These are phyloP conservation scores for Panaeolus cyanescens DNA, from an alignment of 768 basidiomycete genomes.

Conservation along the genomic window DNA sequence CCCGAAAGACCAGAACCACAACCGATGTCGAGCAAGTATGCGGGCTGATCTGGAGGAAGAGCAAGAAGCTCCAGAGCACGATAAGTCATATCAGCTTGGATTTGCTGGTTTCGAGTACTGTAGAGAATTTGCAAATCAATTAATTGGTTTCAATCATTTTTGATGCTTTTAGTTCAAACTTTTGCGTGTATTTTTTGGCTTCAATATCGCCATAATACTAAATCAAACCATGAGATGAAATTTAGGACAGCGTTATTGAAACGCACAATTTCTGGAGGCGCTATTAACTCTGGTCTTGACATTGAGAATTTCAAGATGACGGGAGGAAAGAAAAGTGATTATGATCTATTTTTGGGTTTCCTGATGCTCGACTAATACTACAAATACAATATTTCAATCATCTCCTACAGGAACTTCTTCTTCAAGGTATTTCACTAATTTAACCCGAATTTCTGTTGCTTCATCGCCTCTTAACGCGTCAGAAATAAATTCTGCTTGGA, in stretches of 20 bases:
- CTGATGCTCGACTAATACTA: neutral
- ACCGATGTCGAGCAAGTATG: constrained; percentile 92
- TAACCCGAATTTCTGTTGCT: constrained; percentile 90
- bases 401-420: constrained; percentile 95
- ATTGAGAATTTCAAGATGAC: constrained; percentile 36
- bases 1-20: constrained; percentile 97
- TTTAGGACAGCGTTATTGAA: neutral
- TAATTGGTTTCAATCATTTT: neutral
- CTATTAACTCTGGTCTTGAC: constrained; percentile 87
- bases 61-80: constrained; percentile 90
- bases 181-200: constrained; percentile 95
- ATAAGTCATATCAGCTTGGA: constrained; percentile 97
- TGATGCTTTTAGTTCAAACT: too few relatives aligned
- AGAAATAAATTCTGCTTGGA: constrained; percentile 84
- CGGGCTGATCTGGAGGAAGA: constrained; percentile 76
- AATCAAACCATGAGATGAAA: constrained; percentile 8
- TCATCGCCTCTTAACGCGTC: constrained; percentile 94
- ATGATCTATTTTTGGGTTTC: constrained; percentile 22
- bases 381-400: constrained; percentile 52
- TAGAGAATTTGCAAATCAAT: constrained; percentile 3
- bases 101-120: constrained; percentile 94
- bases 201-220: constrained; percentile 97
- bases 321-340: constrained; percentile 15
- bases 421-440: constrained; percentile 87
- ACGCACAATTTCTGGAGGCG: constrained; percentile 89